Evolutionary conservation across 1,284 basidiomycete species (phyloP).

Genomic region (Calocybe gambosa): DNA sequence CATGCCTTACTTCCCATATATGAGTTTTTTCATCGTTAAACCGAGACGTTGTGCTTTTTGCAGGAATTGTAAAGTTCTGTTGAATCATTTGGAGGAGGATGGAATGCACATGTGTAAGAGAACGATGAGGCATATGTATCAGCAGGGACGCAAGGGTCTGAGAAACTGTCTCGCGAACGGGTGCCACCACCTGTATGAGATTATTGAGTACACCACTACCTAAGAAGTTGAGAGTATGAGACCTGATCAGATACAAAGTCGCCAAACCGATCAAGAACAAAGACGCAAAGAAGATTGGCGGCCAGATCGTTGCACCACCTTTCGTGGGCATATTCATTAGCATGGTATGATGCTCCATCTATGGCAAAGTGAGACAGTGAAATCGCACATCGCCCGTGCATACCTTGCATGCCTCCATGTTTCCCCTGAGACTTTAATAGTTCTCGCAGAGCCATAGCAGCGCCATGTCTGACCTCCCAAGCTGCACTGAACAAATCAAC

Average conservation of each 20-base stretch:
- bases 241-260: conserved; percentile 96
- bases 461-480: conserved; percentile 96
- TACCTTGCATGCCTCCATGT: conserved; percentile 76
- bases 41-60: conserved; percentile 22
- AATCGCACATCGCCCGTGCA: conserved; percentile 8
- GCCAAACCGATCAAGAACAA: conserved; percentile 95
- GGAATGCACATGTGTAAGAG: conserved; percentile 75
- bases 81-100: conserved; percentile 91
- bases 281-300: conserved; percentile 82
- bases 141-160: conserved; percentile 91
- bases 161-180: conserved; percentile 93
- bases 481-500: conserved; percentile 82
- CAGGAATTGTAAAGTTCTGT: conserved; percentile 63
- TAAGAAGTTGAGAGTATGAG: conserved; percentile 15
- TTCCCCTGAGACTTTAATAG: conserved; percentile 83
- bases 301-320: conserved; percentile 88
- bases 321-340: conserved; percentile 69
- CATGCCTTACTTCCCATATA: conserved; percentile 97
- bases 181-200: conserved; percentile 74
- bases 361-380: conserved; percentile 7
- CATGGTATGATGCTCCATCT: conserved; percentile 45
- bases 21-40: conserved; percentile 53
- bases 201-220: background rate
- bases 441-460: conserved; percentile 88
- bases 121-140: conserved; percentile 76